Evolutionary conservation across 2,329 filamentous ascomycete genomes (phyloP).

Genomic region (Ceratocystis eucalypticola): DNA sequence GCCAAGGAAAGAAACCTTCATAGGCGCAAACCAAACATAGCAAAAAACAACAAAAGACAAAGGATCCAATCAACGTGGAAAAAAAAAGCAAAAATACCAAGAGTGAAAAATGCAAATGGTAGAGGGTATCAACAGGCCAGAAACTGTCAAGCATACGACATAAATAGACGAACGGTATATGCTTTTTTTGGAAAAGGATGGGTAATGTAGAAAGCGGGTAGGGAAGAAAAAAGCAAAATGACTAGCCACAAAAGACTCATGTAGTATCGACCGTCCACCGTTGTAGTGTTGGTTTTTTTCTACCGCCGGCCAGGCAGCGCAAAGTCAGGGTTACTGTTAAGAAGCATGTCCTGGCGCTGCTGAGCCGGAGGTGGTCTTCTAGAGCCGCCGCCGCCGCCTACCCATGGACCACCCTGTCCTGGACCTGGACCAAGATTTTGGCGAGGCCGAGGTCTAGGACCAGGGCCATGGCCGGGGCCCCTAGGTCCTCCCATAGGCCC

Average conservation of each 20-base stretch:
- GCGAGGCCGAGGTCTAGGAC: background rate
- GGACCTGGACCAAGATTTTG: constrained; percentile 5
- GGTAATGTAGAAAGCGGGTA: background rate
- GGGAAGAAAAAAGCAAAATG: background rate
- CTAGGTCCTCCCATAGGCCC: constrained; percentile 27
- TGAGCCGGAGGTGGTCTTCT: constrained; percentile 32
- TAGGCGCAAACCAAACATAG: no score
- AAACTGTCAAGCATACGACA: background rate
- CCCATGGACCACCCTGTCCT: constrained; percentile 5
- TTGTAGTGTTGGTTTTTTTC: background rate
- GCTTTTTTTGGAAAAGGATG: background rate
- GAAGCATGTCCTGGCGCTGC: constrained; percentile 55
- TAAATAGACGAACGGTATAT: background rate
- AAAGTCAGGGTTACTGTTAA: constrained; percentile 78
- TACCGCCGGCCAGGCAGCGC: constrained; percentile 40
- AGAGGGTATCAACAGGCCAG: constrained; percentile 14
- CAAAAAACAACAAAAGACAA: no score
- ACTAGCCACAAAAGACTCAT: background rate
- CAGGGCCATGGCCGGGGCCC: background rate
- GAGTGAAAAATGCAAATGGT: no score
- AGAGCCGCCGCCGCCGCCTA: constrained; percentile 21
- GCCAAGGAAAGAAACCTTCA: no score
- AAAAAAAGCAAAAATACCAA: background rate
- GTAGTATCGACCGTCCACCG: background rate
- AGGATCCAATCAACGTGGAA: background rate